These are phyloP conservation scores for Linaria vulgaris DNA, from an alignment of 257 asterid species.

Conservation along the genomic window DNA sequence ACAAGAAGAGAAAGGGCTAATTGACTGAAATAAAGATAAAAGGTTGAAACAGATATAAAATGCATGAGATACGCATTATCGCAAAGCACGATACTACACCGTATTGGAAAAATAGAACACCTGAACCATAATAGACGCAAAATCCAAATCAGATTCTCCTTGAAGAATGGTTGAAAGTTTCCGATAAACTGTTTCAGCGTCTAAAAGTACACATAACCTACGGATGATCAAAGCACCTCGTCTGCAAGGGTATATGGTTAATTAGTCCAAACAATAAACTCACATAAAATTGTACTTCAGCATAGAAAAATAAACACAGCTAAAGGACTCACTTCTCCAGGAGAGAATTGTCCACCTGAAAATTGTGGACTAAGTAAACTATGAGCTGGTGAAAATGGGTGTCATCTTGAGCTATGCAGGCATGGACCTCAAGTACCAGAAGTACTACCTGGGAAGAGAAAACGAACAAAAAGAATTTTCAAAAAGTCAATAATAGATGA, in stretches of 20 bases:
- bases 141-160: conserved; percentile 88
- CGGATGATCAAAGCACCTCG: conserved; percentile 95
- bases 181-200: conserved; percentile 86
- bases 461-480: conserved; percentile 11
- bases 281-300: not conserved
- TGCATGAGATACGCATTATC: not conserved
- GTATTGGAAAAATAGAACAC: conserved; percentile 34
- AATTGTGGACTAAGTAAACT: conserved; percentile 68
- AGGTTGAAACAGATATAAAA: conserved; percentile 4
- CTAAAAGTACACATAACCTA: conserved; percentile 86
- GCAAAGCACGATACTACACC: conserved; percentile 10
- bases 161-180: conserved; percentile 84
- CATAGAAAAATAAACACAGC: conserved; percentile 15
- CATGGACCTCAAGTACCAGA: conserved; percentile 96
- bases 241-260: conserved; percentile 44
- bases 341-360: conserved; percentile 78
- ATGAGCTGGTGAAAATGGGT: conserved; percentile 78
- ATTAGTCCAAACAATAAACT: conserved; percentile 23
- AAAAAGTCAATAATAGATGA: not conserved
- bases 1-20: not conserved
- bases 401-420: conserved; percentile 90
- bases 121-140: conserved; percentile 93
- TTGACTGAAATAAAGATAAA: not conserved
- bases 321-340: conserved; percentile 73
- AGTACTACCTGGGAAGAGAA: conserved; percentile 77